Percentiles rank a stretch among this genome's conserved stretches.
Conservation (phyloP, 768 basidiomycete species). For the Pleurotus platypus region DNA sequence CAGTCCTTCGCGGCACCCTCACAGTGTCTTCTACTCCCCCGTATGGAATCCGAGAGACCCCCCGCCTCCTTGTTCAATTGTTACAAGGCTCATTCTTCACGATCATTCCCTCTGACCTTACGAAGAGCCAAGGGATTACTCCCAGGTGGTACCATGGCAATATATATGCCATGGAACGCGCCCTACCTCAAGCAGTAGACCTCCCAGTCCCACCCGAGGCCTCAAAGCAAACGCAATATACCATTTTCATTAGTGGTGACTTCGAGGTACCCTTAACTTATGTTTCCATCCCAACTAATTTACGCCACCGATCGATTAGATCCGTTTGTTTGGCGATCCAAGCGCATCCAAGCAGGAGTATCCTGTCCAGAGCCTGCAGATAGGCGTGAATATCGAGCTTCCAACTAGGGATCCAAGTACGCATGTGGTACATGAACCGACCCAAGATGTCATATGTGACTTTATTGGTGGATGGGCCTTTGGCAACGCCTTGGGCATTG, state of each 20-base stretch:
- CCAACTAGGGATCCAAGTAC: slow-evolving; percentile 12
- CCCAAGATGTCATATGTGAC: slow-evolving; percentile 59
- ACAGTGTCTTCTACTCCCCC: slow-evolving; percentile 36
- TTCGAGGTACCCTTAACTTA: slow-evolving; percentile 57
- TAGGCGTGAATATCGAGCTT: slow-evolving; percentile 42
- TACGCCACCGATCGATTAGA: slow-evolving; percentile 35
- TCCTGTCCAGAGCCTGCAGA: slow-evolving; percentile 55
- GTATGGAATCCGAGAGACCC: slow-evolving; percentile 16
- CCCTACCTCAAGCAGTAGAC: slow-evolving; percentile 43
- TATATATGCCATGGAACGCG: slow-evolving; percentile 66
- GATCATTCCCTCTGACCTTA: slow-evolving; percentile 42
- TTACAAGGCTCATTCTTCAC: slow-evolving; percentile 76
- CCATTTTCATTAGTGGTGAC: slow-evolving; percentile 73
- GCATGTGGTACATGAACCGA: slow-evolving; percentile 36
- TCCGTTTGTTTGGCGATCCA: slow-evolving; percentile 83
- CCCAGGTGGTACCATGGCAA: slow-evolving; percentile 81
- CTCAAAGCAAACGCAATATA: slow-evolving; percentile 47
- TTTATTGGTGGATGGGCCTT: slow-evolving; percentile 76
- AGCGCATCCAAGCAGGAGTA: slow-evolving; percentile 28
- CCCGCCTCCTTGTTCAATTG: slow-evolving; percentile 57
- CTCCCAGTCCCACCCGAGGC: slow-evolving; percentile 46
- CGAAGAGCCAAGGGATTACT: slow-evolving; percentile 15
- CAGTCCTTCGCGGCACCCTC: slow-evolving; percentile 61
- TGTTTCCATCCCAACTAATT: neutral
- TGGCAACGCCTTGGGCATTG: slow-evolving; percentile 67